Conservation (phyloP, 306 rosid genomes). For the barrel medic (Medicago truncatula) region DNA sequence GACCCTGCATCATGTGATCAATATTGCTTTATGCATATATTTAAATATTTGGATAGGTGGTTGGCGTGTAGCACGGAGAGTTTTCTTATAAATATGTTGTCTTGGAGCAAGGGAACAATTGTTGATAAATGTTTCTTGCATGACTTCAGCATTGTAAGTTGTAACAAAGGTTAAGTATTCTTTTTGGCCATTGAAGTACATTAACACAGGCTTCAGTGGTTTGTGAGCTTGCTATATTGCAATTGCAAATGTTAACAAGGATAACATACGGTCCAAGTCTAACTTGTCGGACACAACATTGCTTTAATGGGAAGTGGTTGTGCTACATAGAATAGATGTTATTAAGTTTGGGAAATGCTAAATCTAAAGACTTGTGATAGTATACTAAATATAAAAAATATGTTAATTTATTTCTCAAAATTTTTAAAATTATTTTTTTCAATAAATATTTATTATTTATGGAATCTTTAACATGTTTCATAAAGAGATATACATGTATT, state of each 20-base stretch:
- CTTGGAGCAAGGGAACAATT: slow-evolving; percentile 32
- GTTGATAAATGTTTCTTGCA: slow-evolving; percentile 28
- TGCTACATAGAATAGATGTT: too few relatives aligned
- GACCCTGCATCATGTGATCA: slow-evolving; percentile 39
- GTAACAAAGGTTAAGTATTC: not conserved
- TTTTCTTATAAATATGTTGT: slow-evolving; percentile 25
- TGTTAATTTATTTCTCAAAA: too few relatives aligned
- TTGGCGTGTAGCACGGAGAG: slow-evolving; percentile 30
- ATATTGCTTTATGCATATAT: slow-evolving; percentile 38
- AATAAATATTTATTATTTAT: too few relatives aligned
- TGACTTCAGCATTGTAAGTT: not conserved
- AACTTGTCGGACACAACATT: too few relatives aligned
- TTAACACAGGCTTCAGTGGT: not conserved
- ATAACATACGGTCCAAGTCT: not conserved
- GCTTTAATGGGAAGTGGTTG: too few relatives aligned
- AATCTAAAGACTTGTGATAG: too few relatives aligned
- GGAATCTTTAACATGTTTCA: too few relatives aligned
- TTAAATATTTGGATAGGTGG: slow-evolving; percentile 29
- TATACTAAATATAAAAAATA: too few relatives aligned
- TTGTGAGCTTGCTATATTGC: not conserved
- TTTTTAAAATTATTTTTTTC: too few relatives aligned
- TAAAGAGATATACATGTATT: too few relatives aligned
- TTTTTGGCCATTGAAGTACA: too few relatives aligned
- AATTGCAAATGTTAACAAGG: not conserved
- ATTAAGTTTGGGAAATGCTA: too few relatives aligned